phyloP scores from a whole-genome alignment of 2,329 filamentous ascomycete genomes.

The Dothideomycetidae sp. region DNA sequence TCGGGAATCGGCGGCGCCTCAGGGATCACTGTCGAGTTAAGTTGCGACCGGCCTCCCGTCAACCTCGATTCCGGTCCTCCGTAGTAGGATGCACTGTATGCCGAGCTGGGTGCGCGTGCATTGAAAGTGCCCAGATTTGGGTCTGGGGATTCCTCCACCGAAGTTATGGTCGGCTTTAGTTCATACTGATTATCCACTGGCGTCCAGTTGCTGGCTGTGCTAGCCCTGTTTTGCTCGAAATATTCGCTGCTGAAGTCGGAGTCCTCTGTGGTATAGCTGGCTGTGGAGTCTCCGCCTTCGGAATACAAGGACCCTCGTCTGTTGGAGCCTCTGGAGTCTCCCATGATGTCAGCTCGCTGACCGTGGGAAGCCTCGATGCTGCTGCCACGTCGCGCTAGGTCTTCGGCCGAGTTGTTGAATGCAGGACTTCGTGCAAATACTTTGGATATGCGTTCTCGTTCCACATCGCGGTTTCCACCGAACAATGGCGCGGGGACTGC shows the following conservation, averaged over 20 bases:
- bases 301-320: constrained; percentile 15
- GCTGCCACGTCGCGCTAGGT: constrained; percentile 22
- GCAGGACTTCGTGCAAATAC: constrained; percentile 58
- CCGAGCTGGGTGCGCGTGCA: constrained; percentile 9
- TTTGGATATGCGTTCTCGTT: constrained; percentile 48
- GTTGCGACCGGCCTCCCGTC: constrained; percentile 2
- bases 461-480: constrained; percentile 32
- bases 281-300: constrained; percentile 21
- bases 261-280: constrained; percentile 17
- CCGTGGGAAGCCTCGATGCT: constrained; percentile 18
- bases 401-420: constrained; percentile 43
- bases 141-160: constrained; percentile 30
- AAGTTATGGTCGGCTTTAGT: constrained; percentile 26
- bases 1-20: constrained; percentile 10
- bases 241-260: constrained; percentile 10
- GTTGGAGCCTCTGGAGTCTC: constrained; percentile 15
- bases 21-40: constrained; percentile 1
- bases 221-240: constrained; percentile 7
- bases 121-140: constrained; percentile 3
- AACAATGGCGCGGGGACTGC: constrained; percentile 56
- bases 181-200: constrained; percentile 6
- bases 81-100: constrained; percentile 9
- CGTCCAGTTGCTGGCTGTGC: constrained; percentile 26
- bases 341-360: constrained; percentile 20
- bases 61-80: constrained; percentile 16